Conservation (phyloP, 2,329 filamentous ascomycete genomes). For the Calonectria hawksworthii region DNA sequence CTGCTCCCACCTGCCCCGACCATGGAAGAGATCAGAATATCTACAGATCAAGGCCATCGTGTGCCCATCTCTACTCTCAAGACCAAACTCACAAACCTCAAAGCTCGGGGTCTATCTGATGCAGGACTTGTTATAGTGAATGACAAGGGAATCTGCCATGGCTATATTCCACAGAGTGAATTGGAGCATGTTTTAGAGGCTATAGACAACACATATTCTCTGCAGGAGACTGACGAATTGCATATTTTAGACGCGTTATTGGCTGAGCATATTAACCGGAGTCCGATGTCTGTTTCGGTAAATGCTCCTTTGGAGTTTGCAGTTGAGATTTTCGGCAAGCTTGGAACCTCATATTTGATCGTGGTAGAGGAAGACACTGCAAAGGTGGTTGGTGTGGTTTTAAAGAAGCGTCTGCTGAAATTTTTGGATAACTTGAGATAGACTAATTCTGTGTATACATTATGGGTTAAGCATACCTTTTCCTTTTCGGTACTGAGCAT, state of each 20-base stretch:
- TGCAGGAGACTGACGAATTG: not conserved
- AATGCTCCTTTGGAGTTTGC: conserved; percentile 32
- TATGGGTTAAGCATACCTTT: not conserved
- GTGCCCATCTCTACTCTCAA: not conserved
- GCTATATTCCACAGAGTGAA: conserved; percentile 12
- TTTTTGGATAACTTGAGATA: conserved; percentile 21
- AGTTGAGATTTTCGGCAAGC: conserved; percentile 24
- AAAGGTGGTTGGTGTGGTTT: conserved; percentile 14
- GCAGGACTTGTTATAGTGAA: conserved; percentile 24
- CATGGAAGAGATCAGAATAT: not conserved
- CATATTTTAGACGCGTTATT: not conserved
- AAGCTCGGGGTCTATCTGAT: not conserved
- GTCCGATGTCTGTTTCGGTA: not conserved
- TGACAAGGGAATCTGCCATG: conserved; percentile 3
- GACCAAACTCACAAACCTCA: conserved; percentile 8
- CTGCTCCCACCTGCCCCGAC: not conserved
- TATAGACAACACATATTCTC: not conserved
- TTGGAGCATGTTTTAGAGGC: not conserved
- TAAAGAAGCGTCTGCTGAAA: conserved; percentile 4
- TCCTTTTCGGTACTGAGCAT: not conserved
- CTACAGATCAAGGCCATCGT: not conserved
- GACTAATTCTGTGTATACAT: not conserved
- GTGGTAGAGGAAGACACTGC: conserved; percentile 25
- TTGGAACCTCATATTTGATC: conserved; percentile 13
- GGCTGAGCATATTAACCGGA: conserved; percentile 3